A percentile compares a stretch with the other conserved stretches of the same genome.
These are phyloP conservation scores for Gymnopilus dilepis DNA, from an alignment of 768 basidiomycete genomes.

Conservation along the genomic window DNA sequence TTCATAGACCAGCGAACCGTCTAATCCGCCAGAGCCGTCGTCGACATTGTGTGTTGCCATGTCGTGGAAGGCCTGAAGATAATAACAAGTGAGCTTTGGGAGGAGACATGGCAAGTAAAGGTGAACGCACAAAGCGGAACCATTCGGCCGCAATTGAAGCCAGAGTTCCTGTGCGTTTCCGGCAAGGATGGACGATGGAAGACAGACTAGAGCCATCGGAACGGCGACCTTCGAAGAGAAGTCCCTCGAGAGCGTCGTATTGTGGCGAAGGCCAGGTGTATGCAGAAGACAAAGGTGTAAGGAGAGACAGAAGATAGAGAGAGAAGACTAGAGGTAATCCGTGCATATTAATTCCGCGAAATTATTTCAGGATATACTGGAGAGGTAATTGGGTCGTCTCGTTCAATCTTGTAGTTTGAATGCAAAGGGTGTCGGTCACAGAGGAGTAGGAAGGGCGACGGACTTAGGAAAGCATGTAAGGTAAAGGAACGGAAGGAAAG, in stretches of 20 bases:
- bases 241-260: conserved; percentile 40
- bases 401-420: not conserved
- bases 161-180: conserved; percentile 34
- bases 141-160: conserved; percentile 40
- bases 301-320: conserved; percentile 26
- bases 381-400: not conserved
- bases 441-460: not conserved
- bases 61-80: conserved; percentile 52
- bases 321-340: conserved; percentile 16
- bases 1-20: conserved; percentile 55
- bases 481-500: conserved; percentile 6
- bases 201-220: conserved; percentile 39
- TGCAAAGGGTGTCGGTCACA: not conserved
- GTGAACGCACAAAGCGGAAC: conserved; percentile 38
- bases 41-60: conserved; percentile 50
- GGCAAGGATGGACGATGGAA: conserved; percentile 38
- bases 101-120: not conserved
- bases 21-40: conserved; percentile 55
- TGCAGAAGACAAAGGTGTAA: conserved; percentile 25
- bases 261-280: conserved; percentile 43
- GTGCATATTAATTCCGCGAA: conserved; percentile 12
- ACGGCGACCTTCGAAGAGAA: conserved; percentile 38
- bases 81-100: not conserved
- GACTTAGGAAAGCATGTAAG: conserved; percentile 1
- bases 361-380: conserved; percentile 1